phyloP scores from a whole-genome alignment of 2,329 filamentous ascomycete species.

The Neurospora sp. region DNA sequence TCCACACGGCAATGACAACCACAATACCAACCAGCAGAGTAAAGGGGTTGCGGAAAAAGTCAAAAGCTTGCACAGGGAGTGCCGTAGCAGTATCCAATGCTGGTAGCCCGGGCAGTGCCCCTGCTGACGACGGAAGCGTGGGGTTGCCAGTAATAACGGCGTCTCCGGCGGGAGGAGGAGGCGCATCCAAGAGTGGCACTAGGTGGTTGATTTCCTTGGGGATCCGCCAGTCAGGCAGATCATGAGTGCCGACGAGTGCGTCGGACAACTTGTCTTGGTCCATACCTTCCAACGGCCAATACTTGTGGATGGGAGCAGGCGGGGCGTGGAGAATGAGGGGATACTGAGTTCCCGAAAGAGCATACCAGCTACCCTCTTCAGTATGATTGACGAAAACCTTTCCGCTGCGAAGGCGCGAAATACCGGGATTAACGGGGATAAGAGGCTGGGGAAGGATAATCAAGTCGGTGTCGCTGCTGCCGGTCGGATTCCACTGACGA shows the following conservation, averaged over 20 bases:
- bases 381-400: conserved; percentile 84
- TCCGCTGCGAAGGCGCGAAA: conserved; percentile 43
- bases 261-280: conserved; percentile 43
- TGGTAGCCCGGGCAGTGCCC: not conserved
- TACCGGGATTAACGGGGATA: conserved; percentile 46
- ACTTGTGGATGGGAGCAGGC: conserved; percentile 32
- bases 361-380: conserved; percentile 83
- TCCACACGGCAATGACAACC: not conserved
- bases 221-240: conserved; percentile 36
- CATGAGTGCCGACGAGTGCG: conserved; percentile 63
- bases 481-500: conserved; percentile 51
- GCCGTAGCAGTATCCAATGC: not conserved
- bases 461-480: conserved; percentile 59
- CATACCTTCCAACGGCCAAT: conserved; percentile 38
- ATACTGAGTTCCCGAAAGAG: conserved; percentile 77
- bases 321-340: conserved; percentile 70
- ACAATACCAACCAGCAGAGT: not conserved
- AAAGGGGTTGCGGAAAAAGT: not conserved
- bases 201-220: not conserved
- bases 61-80: not conserved
- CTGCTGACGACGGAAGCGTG: not conserved
- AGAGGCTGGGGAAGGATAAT: conserved; percentile 80
- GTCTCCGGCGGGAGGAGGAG: not conserved
- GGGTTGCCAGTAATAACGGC: not conserved
- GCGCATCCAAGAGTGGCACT: not conserved